Base-by-base conservation (phyloP, 768 basidiomycete species). In the Pleurotus tuber-regium region DNA sequence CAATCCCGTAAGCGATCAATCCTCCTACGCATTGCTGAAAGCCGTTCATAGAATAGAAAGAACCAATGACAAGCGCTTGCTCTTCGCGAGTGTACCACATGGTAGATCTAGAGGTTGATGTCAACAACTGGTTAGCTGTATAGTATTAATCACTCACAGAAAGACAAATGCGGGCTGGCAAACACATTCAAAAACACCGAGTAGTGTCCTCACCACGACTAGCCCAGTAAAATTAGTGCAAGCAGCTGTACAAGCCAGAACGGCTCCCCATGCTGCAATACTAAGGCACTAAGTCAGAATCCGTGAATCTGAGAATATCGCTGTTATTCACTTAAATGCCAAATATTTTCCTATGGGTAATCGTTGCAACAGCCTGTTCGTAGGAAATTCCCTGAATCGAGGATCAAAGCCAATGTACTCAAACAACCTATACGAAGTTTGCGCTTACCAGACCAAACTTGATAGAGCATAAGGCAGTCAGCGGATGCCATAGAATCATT, bases 81-180 rank as follows among this genome's bases (percentile, higher is more conserved):
- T 79, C 78, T 14, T 73, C 73, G 23, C 77, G 69, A 8, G 70
- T 76, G 55, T 78, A 79, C 70, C 75, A 79, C 77, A 79, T 76
- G 26, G 75, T 72, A 6, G 78, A 74, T 46, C 72, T 75, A 8
- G 28, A 23, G 16, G 3, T 43, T 11, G 4, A 21, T 11, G 14
- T 23, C 19, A n/a, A 16, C 33, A 10, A 12, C 30, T 26, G 43
- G 4, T 23, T 28, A 7, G 24, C 29, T 30, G 31, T 26, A 11
- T 19, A 7, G n/a, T 19, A 19, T 19, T 38, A 16, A 16, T 10
- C 8, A 24, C 40, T 42, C 40, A 42, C 40, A 10, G 44, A 38
- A 42, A 54, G 4, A 77, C 73, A 50, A 78, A 75, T 3, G 72
- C 73, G 4, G 75, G 75, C 56, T 77, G 76, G 51, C 75, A 75